Evolutionary conservation across 2,329 filamentous ascomycete genomes (phyloP), one percentile per base, ranked within the genome.

Genomic region (Diaporthe batatas): DNA sequence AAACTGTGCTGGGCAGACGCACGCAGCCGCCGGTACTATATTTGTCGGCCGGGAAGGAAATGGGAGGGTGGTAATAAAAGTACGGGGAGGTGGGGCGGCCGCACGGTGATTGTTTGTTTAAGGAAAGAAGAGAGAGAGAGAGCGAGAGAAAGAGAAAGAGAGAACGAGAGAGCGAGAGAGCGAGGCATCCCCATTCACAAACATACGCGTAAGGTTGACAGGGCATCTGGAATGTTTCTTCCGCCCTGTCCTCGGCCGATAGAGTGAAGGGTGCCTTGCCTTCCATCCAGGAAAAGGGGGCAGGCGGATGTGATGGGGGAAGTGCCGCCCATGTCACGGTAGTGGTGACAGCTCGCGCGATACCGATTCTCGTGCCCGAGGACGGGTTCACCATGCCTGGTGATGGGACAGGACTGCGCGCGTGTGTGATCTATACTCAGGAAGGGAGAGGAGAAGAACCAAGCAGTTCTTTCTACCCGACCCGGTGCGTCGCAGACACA

Each of bases 21-120:
- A 53, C 3, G 6, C 25, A 67, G 4, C 62, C 62, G 62, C 62
- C 32, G 47, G 32, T 29, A 67, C 47, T 67, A 67, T 67, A 67
- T 67, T 42, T 67, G 62, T 67, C 62, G 62, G 62, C 62, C 62
- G 62, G 44, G 3, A 67, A 21, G 12, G 47, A 51, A 23, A 23
- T 23, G 44, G 44, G 21, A 6, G 29, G 32, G 44, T 42, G 14
- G 23, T 21, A 25, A 62, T 23, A 11, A 21, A 25, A 14, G 16
- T 18, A 21, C 58, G 58, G 39, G 36, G 39, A 44, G 23, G 44
- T 23, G 44, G 58, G 39, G 42, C 16, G 29, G 25, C 42, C 18
- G 39, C 39, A 42, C 39, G 29, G 44, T 21, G 58, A 47, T n/a
- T 47, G 42, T 44, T n/a, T 47, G 42, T 62, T 16, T 7, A 44